phyloP scores from a whole-genome alignment of 1,284 basidiomycete species.

The Ceraceosorus bombacis region DNA sequence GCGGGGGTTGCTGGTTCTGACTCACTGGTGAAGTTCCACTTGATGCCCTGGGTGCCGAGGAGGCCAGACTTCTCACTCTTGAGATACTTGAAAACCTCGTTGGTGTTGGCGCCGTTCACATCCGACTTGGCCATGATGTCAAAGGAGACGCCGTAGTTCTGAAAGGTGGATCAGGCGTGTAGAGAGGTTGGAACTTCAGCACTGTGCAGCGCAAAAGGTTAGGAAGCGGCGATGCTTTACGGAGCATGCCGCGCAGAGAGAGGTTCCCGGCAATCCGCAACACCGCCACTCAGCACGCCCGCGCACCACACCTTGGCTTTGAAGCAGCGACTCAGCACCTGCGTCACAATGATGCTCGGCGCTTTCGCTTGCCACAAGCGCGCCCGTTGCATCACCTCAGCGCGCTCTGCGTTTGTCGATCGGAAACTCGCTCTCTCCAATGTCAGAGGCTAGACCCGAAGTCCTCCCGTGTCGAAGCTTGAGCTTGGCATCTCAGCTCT shows the following conservation, averaged over 20 bases:
- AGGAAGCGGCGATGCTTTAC: too few relatives aligned
- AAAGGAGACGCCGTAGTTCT: slow-evolving; percentile 48
- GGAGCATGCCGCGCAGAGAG: too few relatives aligned
- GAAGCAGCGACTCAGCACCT: not conserved
- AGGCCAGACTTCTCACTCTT: slow-evolving; percentile 70
- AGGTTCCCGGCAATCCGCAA: too few relatives aligned
- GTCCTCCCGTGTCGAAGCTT: too few relatives aligned
- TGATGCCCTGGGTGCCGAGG: slow-evolving; percentile 67
- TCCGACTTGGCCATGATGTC: slow-evolving; percentile 55
- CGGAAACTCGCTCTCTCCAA: slow-evolving; percentile 1
- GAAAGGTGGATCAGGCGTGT: too few relatives aligned
- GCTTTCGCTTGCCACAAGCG: too few relatives aligned
- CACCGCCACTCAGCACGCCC: too few relatives aligned
- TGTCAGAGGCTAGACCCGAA: not conserved
- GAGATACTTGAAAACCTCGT: slow-evolving; percentile 76
- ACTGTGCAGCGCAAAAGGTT: too few relatives aligned
- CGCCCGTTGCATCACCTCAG: too few relatives aligned
- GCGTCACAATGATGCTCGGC: too few relatives aligned
- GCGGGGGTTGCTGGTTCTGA: not conserved
- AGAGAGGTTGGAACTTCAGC: too few relatives aligned
- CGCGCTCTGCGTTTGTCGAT: not conserved
- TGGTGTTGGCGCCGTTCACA: slow-evolving; percentile 71
- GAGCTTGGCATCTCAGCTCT: too few relatives aligned
- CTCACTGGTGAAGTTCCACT: slow-evolving; percentile 52
- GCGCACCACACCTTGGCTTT: not conserved